A percentile compares a stretch with the other conserved stretches of the same genome.
These are phyloP conservation scores for Xanthoparmelia taractica DNA, from an alignment of 495 filamentous ascomycete species.

Conservation along the genomic window DNA sequence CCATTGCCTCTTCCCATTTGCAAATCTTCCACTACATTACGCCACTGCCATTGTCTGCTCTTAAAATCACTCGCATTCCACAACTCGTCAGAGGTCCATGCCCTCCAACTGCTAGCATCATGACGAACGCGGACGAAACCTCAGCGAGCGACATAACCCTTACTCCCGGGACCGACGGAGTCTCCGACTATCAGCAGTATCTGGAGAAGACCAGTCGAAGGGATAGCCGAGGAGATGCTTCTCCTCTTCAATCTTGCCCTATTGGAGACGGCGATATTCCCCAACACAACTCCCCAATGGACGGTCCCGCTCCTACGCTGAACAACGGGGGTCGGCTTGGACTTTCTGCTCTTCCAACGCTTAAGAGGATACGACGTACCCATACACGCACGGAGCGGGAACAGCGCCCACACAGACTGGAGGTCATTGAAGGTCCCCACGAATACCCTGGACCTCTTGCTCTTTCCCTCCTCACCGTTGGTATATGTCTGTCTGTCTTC, in stretches of 20 bases:
- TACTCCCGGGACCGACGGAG: constrained; percentile 11
- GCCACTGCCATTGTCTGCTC: not conserved
- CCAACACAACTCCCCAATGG: not conserved
- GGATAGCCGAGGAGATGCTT: constrained; percentile 11
- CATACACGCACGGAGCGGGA: constrained; percentile 4
- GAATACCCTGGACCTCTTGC: constrained; percentile 35
- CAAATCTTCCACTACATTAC: not conserved
- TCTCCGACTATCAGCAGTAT: constrained; percentile 19
- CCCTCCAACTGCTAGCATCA: not conserved
- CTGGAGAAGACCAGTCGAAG: constrained; percentile 17
- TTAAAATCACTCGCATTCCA: not conserved
- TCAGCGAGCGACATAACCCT: constrained; percentile 19
- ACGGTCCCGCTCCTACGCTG: not conserved
- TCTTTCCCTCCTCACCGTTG: constrained; percentile 36
- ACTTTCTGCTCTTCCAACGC: not conserved
- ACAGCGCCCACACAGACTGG: constrained; percentile 9
- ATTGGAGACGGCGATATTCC: not conserved
- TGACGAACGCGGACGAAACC: not conserved
- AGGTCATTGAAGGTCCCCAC: constrained; percentile 13
- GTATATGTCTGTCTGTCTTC: constrained; percentile 43
- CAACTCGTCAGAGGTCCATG: too few species aligned
- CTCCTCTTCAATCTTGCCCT: not conserved
- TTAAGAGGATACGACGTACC: constrained; percentile 8
- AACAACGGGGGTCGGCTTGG: not conserved
- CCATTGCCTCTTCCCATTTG: not conserved